Percentiles rank a stretch among this genome's conserved stretches.
Conservation (phyloP, 2,329 filamentous ascomycete species). For the Aspergillaceae sp. region DNA sequence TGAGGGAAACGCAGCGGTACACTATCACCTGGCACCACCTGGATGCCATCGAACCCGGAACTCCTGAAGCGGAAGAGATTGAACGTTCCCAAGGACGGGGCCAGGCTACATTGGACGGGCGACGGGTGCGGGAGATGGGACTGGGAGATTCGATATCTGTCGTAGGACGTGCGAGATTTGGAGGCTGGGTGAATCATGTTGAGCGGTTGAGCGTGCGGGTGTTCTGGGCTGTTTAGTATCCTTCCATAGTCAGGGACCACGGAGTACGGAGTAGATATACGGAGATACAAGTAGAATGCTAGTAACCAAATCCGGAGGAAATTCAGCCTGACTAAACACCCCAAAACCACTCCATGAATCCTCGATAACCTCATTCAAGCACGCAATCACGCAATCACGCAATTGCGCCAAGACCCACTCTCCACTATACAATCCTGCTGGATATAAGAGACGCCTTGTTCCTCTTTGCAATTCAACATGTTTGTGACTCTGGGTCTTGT, state of each 20-base stretch:
- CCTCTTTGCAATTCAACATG: conserved; percentile 8
- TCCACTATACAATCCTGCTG: conserved; percentile 7
- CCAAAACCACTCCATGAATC: background rate
- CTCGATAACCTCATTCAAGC: conserved; percentile 3
- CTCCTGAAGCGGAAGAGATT: conserved; percentile 23
- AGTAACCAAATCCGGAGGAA: background rate
- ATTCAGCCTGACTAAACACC: background rate
- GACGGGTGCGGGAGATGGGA: conserved; percentile 23
- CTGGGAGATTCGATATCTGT: conserved; percentile 30
- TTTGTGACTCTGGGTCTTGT: too few relatives aligned
- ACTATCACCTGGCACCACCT: conserved; percentile 29
- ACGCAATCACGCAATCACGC: conserved; percentile 19
- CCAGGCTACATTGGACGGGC: conserved; percentile 27
- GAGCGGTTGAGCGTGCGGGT: conserved; percentile 22
- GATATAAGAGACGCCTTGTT: conserved; percentile 20
- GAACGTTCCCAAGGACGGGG: conserved; percentile 25
- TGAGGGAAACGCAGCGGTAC: conserved; percentile 13
- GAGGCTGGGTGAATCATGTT: conserved; percentile 29
- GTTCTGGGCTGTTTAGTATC: conserved; percentile 28
- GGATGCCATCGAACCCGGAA: conserved; percentile 23
- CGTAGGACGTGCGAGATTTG: conserved; percentile 32
- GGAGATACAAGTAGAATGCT: too few relatives aligned
- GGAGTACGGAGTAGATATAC: background rate
- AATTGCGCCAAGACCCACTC: conserved; percentile 25
- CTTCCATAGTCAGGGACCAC: background rate